Percentiles rank a stretch among this genome's conserved stretches.
Conservation (phyloP, 345 rosid genomes). For the Viola odorata region DNA sequence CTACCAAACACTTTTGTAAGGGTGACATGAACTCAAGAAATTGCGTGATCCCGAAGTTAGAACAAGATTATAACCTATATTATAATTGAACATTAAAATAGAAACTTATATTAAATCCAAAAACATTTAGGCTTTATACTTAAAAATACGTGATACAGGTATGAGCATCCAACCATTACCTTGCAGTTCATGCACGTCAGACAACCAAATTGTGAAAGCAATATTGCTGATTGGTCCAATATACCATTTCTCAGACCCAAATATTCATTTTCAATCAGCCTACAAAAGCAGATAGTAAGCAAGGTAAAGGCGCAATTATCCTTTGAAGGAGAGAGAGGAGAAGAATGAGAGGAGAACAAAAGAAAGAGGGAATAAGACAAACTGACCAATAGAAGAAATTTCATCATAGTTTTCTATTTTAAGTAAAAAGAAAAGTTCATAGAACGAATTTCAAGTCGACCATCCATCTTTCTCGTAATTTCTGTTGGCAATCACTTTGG, state of each 20-base stretch:
- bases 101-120: no score
- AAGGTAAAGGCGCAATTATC: neutral
- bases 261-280: conserved; percentile 88
- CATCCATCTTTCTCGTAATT: no score
- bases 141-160: neutral
- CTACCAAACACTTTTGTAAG: neutral
- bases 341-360: no score
- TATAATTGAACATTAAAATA: no score
- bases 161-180: conserved; percentile 36
- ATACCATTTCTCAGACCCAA: conserved; percentile 90
- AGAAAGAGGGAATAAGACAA: neutral
- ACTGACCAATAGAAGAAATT: neutral
- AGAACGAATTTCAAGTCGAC: no score
- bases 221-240: conserved; percentile 88
- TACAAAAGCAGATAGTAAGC: conserved; percentile 26
- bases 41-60: neutral
- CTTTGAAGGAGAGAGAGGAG: neutral
- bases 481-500: no score
- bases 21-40: neutral
- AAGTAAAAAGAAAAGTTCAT: no score
- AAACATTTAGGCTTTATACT: no score
- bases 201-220: conserved; percentile 77
- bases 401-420: no score
- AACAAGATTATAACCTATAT: conserved; percentile 4
- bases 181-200: conserved; percentile 88